These are phyloP conservation scores for Lasiosphaeris hirsuta DNA, from an alignment of 495 filamentous ascomycete species.

Conservation along the genomic window DNA sequence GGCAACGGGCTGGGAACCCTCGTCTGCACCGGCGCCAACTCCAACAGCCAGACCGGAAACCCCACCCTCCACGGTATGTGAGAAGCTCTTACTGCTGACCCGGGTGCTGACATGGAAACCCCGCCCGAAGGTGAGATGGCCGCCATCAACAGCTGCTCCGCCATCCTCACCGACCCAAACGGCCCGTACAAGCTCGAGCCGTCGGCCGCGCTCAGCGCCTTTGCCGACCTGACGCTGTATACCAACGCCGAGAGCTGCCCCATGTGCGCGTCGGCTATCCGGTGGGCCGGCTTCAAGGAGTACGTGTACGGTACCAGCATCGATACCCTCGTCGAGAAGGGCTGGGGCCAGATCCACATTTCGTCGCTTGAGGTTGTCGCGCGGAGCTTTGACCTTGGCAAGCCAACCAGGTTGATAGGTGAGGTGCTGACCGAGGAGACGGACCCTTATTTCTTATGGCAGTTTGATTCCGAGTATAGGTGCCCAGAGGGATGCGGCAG, in stretches of 20 bases:
- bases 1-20: slow-evolving; percentile 36
- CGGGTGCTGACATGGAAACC: background rate
- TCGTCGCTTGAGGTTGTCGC: slow-evolving; percentile 44
- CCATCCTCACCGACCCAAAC: slow-evolving; percentile 41
- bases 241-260: slow-evolving; percentile 57
- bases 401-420: slow-evolving; percentile 34
- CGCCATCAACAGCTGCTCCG: slow-evolving; percentile 51
- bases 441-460: slow-evolving; percentile 51
- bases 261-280: slow-evolving; percentile 57
- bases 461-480: slow-evolving; percentile 38
- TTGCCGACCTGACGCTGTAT: slow-evolving; percentile 47
- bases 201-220: slow-evolving; percentile 40
- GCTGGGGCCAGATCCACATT: slow-evolving; percentile 52
- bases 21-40: slow-evolving; percentile 46
- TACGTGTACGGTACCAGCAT: slow-evolving; percentile 54
- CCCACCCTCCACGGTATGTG: slow-evolving; percentile 46
- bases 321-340: slow-evolving; percentile 36
- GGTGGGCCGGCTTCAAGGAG: slow-evolving; percentile 53
- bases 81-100: background rate
- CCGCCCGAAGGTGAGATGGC: slow-evolving; percentile 45
- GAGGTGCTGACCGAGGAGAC: slow-evolving; percentile 50
- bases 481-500: slow-evolving; percentile 47
- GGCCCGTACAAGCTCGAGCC: slow-evolving; percentile 43
- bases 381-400: slow-evolving; percentile 37
- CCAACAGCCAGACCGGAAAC: slow-evolving; percentile 38